Evolutionary conservation across 1,139 yeast genomes (phyloP).

Genomic region (Zygosaccharomyces pseudobailii): DNA sequence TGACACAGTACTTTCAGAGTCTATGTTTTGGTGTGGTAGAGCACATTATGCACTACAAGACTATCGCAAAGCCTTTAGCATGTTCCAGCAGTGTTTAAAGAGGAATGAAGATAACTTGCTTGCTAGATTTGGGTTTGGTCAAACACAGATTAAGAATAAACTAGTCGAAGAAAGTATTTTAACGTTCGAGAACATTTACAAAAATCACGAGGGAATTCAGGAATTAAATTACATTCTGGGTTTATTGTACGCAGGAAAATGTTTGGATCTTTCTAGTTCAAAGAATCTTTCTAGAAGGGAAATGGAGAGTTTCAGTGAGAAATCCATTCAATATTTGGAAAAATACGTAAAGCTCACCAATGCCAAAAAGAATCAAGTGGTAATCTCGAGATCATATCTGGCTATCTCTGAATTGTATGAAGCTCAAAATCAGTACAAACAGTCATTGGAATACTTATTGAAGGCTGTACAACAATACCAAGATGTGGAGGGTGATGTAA

Average conservation of each 20-base stretch:
- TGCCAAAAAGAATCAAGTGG: slow-evolving; percentile 53
- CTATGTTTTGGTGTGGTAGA: slow-evolving; percentile 83
- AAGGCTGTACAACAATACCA: slow-evolving; percentile 53
- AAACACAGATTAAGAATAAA: slow-evolving; percentile 71
- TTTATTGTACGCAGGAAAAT: slow-evolving; percentile 55
- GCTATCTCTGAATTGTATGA: slow-evolving; percentile 68
- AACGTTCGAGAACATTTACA: slow-evolving; percentile 72
- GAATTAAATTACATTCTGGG: slow-evolving; percentile 80
- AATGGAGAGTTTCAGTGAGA: slow-evolving; percentile 33
- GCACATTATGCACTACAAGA: slow-evolving; percentile 58
- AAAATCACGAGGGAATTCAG: slow-evolving; percentile 61
- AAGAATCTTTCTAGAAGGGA: slow-evolving; percentile 21
- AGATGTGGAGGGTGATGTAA: slow-evolving; percentile 41
- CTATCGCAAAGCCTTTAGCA: slow-evolving; percentile 61
- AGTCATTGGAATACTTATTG: slow-evolving; percentile 52
- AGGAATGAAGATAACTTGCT: slow-evolving; percentile 57
- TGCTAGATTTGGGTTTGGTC: slow-evolving; percentile 81
- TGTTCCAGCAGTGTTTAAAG: slow-evolving; percentile 67
- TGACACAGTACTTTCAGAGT: slow-evolving; percentile 58
- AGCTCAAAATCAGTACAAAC: slow-evolving; percentile 47
- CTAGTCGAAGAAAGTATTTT: slow-evolving; percentile 79
- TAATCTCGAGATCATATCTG: slow-evolving; percentile 63
- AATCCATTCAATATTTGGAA: slow-evolving; percentile 65
- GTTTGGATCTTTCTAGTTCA: slow-evolving; percentile 20
- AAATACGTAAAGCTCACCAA: slow-evolving; percentile 62